A percentile compares a stretch with the other conserved stretches of the same genome.
Conservation (phyloP, 345 rosid species). For the Hibiscus mutabilis region DNA sequence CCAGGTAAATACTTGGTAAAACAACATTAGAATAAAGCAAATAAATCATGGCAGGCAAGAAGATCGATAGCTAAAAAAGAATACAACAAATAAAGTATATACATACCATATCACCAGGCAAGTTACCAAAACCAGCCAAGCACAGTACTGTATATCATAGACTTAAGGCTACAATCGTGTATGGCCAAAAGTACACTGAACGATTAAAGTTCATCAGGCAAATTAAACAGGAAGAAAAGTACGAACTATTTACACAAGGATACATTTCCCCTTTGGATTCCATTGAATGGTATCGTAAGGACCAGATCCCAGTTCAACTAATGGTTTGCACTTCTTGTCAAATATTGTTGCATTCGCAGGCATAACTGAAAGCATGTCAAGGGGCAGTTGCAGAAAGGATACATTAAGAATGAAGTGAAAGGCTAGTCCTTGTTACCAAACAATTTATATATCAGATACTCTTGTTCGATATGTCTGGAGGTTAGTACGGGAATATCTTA, state of each 20-base stretch:
- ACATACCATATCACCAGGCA: constrained; percentile 94
- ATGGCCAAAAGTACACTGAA: background rate
- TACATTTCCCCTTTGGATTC: constrained; percentile 94
- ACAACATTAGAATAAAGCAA: background rate
- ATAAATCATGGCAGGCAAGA: background rate
- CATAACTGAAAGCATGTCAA: constrained; percentile 67
- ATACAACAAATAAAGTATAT: background rate
- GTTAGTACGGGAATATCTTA: too few species aligned
- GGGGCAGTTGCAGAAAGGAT: constrained; percentile 22
- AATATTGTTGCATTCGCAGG: constrained; percentile 84
- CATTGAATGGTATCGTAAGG: constrained; percentile 89
- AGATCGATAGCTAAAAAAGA: background rate
- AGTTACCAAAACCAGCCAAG: constrained; percentile 94
- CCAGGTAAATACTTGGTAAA: background rate
- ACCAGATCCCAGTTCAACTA: constrained; percentile 78
- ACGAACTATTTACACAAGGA: too few species aligned
- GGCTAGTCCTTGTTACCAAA: constrained; percentile 1
- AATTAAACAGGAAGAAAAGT: too few species aligned
- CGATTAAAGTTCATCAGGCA: background rate
- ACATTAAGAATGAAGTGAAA: background rate
- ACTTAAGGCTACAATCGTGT: constrained; percentile 33
- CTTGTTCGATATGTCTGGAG: background rate
- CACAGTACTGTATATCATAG: constrained; percentile 53
- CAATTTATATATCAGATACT: background rate
- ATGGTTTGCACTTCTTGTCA: constrained; percentile 79